Conservation (phyloP, 129 eudicot species). For the Artemisia argyi region DNA sequence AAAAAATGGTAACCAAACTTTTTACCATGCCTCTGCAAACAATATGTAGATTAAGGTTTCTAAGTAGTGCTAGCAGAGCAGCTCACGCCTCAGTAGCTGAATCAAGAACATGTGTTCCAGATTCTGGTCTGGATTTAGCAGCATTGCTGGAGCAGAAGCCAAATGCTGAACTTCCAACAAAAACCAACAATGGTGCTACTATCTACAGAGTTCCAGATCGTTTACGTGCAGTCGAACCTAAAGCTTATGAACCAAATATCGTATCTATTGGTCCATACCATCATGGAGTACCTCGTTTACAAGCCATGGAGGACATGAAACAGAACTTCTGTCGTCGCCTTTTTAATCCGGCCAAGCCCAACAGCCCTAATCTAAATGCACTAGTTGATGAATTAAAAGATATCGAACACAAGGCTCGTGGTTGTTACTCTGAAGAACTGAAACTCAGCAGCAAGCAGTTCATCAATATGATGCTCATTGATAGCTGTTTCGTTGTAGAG, state of each 20-base stretch:
- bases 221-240: conserved; percentile 25
- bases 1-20: not conserved
- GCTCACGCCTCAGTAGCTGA: not conserved
- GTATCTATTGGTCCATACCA: conserved; percentile 46
- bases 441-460: conserved; percentile 12
- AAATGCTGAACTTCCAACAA: conserved; percentile 10
- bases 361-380: conserved; percentile 1
- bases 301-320: conserved; percentile 32
- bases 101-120: not conserved
- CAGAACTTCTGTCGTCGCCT: conserved; percentile 24
- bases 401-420: conserved; percentile 31
- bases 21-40: not conserved
- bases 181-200: conserved; percentile 12
- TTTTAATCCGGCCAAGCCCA: conserved; percentile 21
- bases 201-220: conserved; percentile 32
- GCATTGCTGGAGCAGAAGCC: conserved; percentile 20
- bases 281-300: conserved; percentile 20
- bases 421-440: conserved; percentile 27
- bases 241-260: conserved; percentile 39
- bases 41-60: conserved; percentile 8
- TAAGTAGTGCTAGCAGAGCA: not conserved
- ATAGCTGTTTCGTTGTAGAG: conserved; percentile 40
- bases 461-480: conserved; percentile 35
- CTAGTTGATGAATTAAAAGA: not conserved
- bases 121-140: conserved; percentile 9